Evolutionary conservation across 139 green algal genomes (phyloP).

Genomic region (Choricystis sp.): DNA sequence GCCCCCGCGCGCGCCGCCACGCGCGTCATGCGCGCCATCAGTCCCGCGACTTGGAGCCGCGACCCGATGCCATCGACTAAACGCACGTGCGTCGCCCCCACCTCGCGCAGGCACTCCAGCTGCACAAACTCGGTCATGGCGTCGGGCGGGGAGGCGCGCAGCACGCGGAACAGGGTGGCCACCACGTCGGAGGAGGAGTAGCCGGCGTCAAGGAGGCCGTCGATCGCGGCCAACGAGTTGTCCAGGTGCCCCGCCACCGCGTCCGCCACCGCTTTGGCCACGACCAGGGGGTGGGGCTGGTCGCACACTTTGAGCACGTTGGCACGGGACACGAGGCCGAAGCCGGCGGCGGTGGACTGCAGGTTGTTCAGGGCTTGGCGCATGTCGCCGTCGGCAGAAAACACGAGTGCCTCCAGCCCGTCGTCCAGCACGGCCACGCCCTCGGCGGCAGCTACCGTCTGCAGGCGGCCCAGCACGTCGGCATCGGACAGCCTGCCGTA

Average conservation of each 20-base stretch:
- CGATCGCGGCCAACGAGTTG: constrained; percentile 22
- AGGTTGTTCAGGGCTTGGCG: constrained; percentile 97
- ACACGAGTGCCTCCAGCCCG: constrained; percentile 91
- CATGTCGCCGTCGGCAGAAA: constrained; percentile 99
- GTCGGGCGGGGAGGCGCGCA: constrained; percentile 33
- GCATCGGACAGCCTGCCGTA: constrained; percentile 58
- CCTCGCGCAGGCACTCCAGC: constrained; percentile 78
- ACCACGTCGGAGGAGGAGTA: constrained; percentile 91
- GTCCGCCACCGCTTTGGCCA: constrained; percentile 50
- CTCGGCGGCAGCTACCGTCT: constrained; percentile 38
- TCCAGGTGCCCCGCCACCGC: constrained; percentile 60
- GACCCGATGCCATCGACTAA: constrained; percentile 79
- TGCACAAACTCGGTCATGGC: constrained; percentile 87
- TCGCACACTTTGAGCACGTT: constrained; percentile 96
- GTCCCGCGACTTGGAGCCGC: constrained; percentile 76
- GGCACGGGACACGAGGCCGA: constrained; percentile 73
- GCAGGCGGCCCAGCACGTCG: constrained; percentile 73
- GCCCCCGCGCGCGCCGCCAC: not conserved
- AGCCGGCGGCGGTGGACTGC: constrained; percentile 75
- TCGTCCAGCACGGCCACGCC: constrained; percentile 48
- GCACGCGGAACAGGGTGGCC: constrained; percentile 83
- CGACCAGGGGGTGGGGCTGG: constrained; percentile 86
- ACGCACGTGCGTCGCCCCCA: constrained; percentile 56
- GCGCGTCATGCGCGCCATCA: constrained; percentile 65
- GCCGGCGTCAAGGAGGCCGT: constrained; percentile 68